Evolutionary conservation across 2,329 filamentous ascomycete genomes (phyloP), one percentile per base, ranked within the genome.

Genomic region (Beauveria sp.): DNA sequence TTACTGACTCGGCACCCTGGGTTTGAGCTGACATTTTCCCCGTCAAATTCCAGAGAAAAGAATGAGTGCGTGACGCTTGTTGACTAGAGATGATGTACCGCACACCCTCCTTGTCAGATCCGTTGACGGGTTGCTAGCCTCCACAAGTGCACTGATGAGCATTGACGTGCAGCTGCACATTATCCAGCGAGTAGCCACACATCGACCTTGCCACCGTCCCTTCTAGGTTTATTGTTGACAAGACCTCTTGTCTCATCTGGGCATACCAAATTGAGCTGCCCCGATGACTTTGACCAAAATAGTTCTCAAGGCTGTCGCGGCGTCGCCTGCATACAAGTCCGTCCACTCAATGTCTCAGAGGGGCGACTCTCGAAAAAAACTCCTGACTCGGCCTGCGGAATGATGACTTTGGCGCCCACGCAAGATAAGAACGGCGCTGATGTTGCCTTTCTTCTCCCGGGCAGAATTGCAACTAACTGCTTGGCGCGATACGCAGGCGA

Each of bases 111-210:
- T 8, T 45, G 57, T 60, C 20, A 53, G 57, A 60, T 50, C 31
- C 57, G 48, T 45, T 46, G 57, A 60, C 49, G 26, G 31, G 49
- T 46, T 26, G 49, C 22, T 34, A 50, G 46, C 46, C 26, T 53
- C 38, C 48, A 53, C 40, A 46, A 24, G n/a, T 49, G 57, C 49
- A 60, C n/a, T 49, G 49, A 60, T 53, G 38, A 43, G 34, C 40
- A 52, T 60, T 60, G 57, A 52, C 57, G 49, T 60, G 57, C 57
- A 60, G 57, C 56, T 59, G 56, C 40, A 51, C 56, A 46, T n/a
- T 34, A 26, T 38, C 3, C 54, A 57, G 42, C n/a, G 22, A n/a
- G 24, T 14, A 38, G 14, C 34, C 34, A 38, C 34, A 38, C 0
- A 38, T 16, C 34, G 34, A 14, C 34, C 34, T 38, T 38, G 38